Evolutionary conservation across 2,329 filamentous ascomycete species (phyloP), one percentile per base, ranked within the genome.

Genomic region (Diaporthe sp.): DNA sequence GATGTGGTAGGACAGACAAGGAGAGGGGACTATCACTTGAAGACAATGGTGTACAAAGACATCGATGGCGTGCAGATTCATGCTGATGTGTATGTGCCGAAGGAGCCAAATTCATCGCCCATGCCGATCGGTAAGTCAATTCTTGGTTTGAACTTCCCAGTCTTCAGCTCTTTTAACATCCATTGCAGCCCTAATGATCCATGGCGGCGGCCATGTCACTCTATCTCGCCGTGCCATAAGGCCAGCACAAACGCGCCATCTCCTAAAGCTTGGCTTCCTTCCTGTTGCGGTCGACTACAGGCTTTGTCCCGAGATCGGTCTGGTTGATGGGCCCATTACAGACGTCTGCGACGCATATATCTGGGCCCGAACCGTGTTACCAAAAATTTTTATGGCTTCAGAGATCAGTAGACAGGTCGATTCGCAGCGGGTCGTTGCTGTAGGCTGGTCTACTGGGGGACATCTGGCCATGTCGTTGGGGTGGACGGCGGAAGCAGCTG

Each of bases 401-500:
- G 25, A 22, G 31, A 37, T 2, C 22, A 13, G 1, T 51, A 39
- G 4, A 22, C 17, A 49, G 47, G 20, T n/a, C 47, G 47, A n/a
- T 49, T 8, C 47, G 20, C 13, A 84, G 0, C 80, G 78, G 2
- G 80, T 88, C 0, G 85, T 86, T 0, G 83, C 79, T 0, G 79
- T 89, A 0, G 88, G 88, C 0, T 89, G 87, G 88, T 89, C 88
- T 0, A 82, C 84, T 0, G 88, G 88, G 0, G 88, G 86, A 0
- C 80, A 82, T 4, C 80, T 90, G 0, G 88, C 88, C 1, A 82
- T 89, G 82, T 81, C 84, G 0, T 76, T 86, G 0, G 85, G 75
- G 0, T 89, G 81, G 80, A 88, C 85, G 83, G 82, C 49, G 3
- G 9, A 51, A 12, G 49, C 6, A 10, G 49, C 22, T 0, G 49